Conservation (phyloP, 2,329 filamentous ascomycete species). For the Ilyonectria destructans region DNA sequence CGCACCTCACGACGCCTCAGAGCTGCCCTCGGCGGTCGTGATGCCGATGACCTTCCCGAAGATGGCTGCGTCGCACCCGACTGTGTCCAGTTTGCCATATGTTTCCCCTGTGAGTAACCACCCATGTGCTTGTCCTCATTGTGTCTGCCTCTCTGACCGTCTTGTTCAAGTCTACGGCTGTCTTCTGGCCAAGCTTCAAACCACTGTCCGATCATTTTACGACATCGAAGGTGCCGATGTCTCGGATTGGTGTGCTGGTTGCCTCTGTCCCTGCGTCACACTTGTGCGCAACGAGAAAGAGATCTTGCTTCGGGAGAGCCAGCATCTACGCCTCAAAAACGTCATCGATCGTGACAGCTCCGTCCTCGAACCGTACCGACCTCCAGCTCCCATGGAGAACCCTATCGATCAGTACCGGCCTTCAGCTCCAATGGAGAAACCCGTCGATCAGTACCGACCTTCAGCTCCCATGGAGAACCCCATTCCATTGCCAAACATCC, state of each 20-base stretch:
- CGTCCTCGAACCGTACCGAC: constrained; percentile 40
- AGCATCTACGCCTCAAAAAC: constrained; percentile 27
- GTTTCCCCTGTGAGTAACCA: constrained; percentile 48
- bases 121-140: neutral
- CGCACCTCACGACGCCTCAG: constrained; percentile 47
- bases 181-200: constrained; percentile 51
- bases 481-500: constrained; percentile 19
- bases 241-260: constrained; percentile 48
- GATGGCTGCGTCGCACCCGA: constrained; percentile 41
- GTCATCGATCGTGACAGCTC: constrained; percentile 23
- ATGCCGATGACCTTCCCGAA: constrained; percentile 37
- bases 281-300: constrained; percentile 53
- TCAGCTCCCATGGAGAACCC: constrained; percentile 43
- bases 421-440: constrained; percentile 43
- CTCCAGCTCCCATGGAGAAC: constrained; percentile 44
- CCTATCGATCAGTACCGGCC: constrained; percentile 41
- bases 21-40: constrained; percentile 40
- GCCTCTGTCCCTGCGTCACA: constrained; percentile 49
- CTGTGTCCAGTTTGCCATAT: constrained; percentile 44
- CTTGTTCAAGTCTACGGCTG: constrained; percentile 50
- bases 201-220: constrained; percentile 53
- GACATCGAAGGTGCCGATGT: constrained; percentile 48
- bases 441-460: constrained; percentile 42
- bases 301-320: constrained; percentile 51
- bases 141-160: neutral